A percentile compares a stretch with the other conserved stretches of the same genome.
Evolutionary conservation across 2,329 filamentous ascomycete species (phyloP).

Genomic region (Fusarium armeniacum): DNA sequence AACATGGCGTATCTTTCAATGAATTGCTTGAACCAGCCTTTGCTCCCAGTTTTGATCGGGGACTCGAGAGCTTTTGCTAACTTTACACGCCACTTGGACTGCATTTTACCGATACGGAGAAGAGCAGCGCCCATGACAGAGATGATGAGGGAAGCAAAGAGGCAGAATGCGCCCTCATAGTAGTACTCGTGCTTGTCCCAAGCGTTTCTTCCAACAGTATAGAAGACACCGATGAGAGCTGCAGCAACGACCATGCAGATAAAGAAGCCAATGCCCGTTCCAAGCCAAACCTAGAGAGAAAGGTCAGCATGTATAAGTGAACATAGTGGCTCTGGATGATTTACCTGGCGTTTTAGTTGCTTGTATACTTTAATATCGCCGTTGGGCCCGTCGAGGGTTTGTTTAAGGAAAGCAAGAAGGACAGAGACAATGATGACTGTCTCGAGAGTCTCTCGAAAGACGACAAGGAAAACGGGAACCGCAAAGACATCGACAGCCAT

Average conservation of each 20-base stretch:
- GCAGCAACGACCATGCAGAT: constrained; percentile 76
- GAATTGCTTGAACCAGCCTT: constrained; percentile 70
- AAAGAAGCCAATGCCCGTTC: constrained; percentile 71
- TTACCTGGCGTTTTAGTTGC: constrained; percentile 74
- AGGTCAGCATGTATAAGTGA: constrained; percentile 3
- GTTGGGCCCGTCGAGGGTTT: constrained; percentile 76
- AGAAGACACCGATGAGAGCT: constrained; percentile 80
- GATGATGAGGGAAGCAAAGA: constrained; percentile 84
- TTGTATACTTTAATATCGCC: constrained; percentile 75
- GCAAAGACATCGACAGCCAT: constrained; percentile 80
- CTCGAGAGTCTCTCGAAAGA: constrained; percentile 88
- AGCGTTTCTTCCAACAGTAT: constrained; percentile 73
- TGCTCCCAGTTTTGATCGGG: constrained; percentile 59
- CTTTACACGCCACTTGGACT: constrained; percentile 90
- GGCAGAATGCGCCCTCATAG: constrained; percentile 84
- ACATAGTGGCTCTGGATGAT: background rate
- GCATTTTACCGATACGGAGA: constrained; percentile 84
- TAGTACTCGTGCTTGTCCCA: constrained; percentile 80
- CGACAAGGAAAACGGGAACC: constrained; percentile 89
- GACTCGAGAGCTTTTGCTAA: constrained; percentile 76
- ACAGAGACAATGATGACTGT: constrained; percentile 88
- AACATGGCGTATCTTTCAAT: constrained; percentile 89
- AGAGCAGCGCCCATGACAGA: constrained; percentile 84
- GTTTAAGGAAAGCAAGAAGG: constrained; percentile 87
- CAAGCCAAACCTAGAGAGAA: constrained; percentile 68